phyloP scores from a whole-genome alignment of 768 basidiomycete genomes.

The Leccinum rimulosum region DNA sequence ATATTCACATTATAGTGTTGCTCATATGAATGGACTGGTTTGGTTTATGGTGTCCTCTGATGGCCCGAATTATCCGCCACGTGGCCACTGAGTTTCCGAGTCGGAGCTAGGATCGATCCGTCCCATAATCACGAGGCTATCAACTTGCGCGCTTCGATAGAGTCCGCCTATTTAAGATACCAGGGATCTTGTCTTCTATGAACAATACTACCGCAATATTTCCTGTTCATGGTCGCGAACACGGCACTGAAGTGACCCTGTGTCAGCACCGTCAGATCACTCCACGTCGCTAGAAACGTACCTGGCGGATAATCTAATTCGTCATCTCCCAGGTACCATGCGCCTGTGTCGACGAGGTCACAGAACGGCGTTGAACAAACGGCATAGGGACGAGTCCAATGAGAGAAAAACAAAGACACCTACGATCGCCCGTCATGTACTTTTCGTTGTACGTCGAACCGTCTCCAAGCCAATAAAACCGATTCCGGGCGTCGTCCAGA shows the following conservation, averaged over 20 bases:
- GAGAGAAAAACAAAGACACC: conserved; percentile 32
- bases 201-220: no score
- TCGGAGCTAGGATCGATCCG: no score
- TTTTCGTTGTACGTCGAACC: conserved; percentile 56
- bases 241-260: neutral
- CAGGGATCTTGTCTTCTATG: no score
- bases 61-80: no score
- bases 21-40: no score
- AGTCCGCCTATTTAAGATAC: no score
- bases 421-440: conserved; percentile 35
- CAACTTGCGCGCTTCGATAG: no score
- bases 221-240: neutral
- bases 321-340: conserved; percentile 15
- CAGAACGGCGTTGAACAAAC: conserved; percentile 21
- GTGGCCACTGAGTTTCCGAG: no score
- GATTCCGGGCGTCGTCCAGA: conserved; percentile 42
- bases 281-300: neutral
- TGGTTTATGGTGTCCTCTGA: no score
- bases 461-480: conserved; percentile 60
- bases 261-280: neutral
- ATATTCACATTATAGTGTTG: no score
- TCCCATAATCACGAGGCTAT: no score
- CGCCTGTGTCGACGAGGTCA: neutral
- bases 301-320: conserved; percentile 17
- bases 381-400: conserved; percentile 34